Evolutionary conservation across 2,329 filamentous ascomycete species (phyloP), one percentile per base, ranked within the genome.

Genomic region (Talaromyces sp.): DNA sequence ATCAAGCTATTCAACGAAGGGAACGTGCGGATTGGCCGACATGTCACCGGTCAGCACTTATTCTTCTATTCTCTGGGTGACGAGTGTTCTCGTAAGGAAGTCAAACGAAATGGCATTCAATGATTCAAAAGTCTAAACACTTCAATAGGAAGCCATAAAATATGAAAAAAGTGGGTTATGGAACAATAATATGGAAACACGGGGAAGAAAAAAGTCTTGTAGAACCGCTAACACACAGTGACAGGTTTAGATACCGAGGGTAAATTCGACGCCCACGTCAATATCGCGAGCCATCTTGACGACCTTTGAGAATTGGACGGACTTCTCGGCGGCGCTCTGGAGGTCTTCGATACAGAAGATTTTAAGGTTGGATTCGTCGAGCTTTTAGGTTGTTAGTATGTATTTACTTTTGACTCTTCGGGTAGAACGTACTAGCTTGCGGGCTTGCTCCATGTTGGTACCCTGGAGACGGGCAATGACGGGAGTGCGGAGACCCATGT

Each of bases 291-390:
- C 92, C 89, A 97, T 91, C 89, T 98, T 98, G 75, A 99, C 95
- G 72, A 99, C 91, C 88, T 97, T 98, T 74, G 93, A 97, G 81
- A 99, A 94, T 82, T 99, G 94, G 70, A 99, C 95, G 35, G 93
- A 91, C 87, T 96, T 98, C 87, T 98, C 95, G 70, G 95, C 95
- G 49, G 95, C 95, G 77, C 83, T 95, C 84, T 99, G 95, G 74
- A 99, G 87, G 83, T 99, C 95, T 78, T 98, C 94, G 69, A 99
- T 98, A 75, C 92, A 96, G 87, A 99, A 99, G 82, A 99, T 99
- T 90, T 99, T 99, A 76, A 99, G 88, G 73, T 95, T 93, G 63
- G 93, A 96, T 79, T 99, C 93, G 85, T 95, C 96, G 84, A 99
- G 93, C 84, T 86, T 13, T 45, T 3, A 35, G 63, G 49, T 31